These are phyloP conservation scores for Dothiorella sarmentorum DNA, from an alignment of 2,329 filamentous ascomycete species.

Conservation along the genomic window DNA sequence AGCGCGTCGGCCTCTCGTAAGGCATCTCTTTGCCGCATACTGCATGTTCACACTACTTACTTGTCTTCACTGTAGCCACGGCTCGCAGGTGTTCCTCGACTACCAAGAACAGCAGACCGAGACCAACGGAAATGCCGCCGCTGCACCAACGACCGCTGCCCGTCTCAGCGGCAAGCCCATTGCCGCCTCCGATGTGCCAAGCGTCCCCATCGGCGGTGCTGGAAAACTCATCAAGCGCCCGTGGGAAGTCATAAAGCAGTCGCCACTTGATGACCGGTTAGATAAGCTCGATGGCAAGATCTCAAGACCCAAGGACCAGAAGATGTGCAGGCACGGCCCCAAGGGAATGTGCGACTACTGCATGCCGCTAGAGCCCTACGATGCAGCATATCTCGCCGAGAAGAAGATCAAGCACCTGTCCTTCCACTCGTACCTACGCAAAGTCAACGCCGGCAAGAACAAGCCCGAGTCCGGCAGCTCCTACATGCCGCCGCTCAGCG, in stretches of 20 bases:
- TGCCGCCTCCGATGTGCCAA: slow-evolving; percentile 63
- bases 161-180: slow-evolving; percentile 77
- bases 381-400: slow-evolving; percentile 80
- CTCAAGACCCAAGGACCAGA: slow-evolving; percentile 64
- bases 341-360: slow-evolving; percentile 99
- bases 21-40: slow-evolving; percentile 22
- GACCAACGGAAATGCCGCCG: slow-evolving; percentile 45
- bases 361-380: slow-evolving; percentile 93
- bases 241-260: slow-evolving; percentile 90
- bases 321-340: slow-evolving; percentile 92
- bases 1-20: slow-evolving; percentile 56
- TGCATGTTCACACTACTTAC: slow-evolving; percentile 19
- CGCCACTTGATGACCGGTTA: slow-evolving; percentile 77
- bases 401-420: slow-evolving; percentile 99
- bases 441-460: slow-evolving; percentile 94
- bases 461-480: slow-evolving; percentile 91
- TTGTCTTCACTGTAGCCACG: slow-evolving; percentile 60
- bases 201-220: slow-evolving; percentile 56
- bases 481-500: slow-evolving; percentile 90
- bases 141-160: slow-evolving; percentile 28
- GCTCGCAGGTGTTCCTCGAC: slow-evolving; percentile 83
- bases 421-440: slow-evolving; percentile 90
- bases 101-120: slow-evolving; percentile 61
- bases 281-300: slow-evolving; percentile 93
- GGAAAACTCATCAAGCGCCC: slow-evolving; percentile 72